Conservation (phyloP, 225 moss, liverwort and hornwort species). For the Bryoerythrophyllum caledonicum region DNA sequence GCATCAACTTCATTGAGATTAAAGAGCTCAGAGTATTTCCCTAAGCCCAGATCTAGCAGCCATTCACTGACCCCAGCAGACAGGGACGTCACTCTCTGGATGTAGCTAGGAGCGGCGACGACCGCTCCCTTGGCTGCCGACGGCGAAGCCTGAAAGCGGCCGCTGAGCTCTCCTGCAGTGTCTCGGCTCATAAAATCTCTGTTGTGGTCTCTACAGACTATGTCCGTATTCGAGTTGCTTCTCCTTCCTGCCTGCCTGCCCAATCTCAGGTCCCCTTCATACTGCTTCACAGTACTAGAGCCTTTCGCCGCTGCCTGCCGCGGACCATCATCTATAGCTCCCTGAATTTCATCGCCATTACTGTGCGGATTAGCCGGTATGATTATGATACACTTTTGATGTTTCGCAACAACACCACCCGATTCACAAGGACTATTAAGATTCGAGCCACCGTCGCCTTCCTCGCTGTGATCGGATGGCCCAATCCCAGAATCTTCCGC, state of each 20-base stretch:
- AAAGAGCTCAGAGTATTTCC: slow-evolving; percentile 77
- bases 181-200: slow-evolving; percentile 19
- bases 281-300: slow-evolving; percentile 21
- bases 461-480: slow-evolving; percentile 35
- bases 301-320: too few species aligned
- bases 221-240: slow-evolving; percentile 10
- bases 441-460: slow-evolving; percentile 37
- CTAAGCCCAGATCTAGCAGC: slow-evolving; percentile 77
- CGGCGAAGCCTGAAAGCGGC: too few species aligned
- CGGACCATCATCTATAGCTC: slow-evolving; percentile 62
- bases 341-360: slow-evolving; percentile 51
- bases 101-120: too few species aligned
- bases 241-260: slow-evolving; percentile 32
- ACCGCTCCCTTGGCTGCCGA: slow-evolving; percentile 25
- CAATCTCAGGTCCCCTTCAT: too few species aligned
- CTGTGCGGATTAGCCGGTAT: slow-evolving; percentile 39
- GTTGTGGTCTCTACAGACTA: slow-evolving; percentile 10
- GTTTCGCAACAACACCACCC: not conserved
- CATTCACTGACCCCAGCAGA: slow-evolving; percentile 65
- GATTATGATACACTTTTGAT: slow-evolving; percentile 4
- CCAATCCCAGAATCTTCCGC: too few species aligned
- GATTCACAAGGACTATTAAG: slow-evolving; percentile 27
- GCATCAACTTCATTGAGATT: slow-evolving; percentile 89
- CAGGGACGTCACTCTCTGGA: slow-evolving; percentile 13
- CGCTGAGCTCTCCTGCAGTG: slow-evolving; percentile 15